Conservation (phyloP, 2,329 filamentous ascomycete genomes). For the Colletotrichum sp. region DNA sequence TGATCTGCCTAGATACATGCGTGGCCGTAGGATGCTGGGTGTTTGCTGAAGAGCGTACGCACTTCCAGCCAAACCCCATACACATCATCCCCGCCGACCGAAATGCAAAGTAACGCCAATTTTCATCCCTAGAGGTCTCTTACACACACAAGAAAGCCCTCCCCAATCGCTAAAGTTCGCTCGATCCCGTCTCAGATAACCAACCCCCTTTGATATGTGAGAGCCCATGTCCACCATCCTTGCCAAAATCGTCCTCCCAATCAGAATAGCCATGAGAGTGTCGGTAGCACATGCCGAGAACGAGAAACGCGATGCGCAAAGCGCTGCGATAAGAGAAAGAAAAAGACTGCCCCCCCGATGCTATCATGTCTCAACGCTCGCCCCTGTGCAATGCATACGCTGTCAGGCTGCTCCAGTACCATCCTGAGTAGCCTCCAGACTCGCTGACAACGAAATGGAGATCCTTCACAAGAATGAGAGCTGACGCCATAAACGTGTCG, state of each 20-base stretch:
- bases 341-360: neutral
- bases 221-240: neutral
- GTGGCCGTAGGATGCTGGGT: neutral
- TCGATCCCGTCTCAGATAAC: conserved; percentile 8
- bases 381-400: conserved; percentile 2
- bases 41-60: neutral
- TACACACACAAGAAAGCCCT: conserved; percentile 18
- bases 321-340: neutral
- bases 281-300: neutral
- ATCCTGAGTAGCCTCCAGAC: neutral
- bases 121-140: conserved; percentile 14
- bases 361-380: neutral
- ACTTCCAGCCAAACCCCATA: neutral
- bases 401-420: neutral
- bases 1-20: conserved; percentile 14
- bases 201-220: neutral
- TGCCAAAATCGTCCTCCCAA: conserved; percentile 9
- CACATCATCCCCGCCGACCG: neutral
- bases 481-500: neutral
- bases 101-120: conserved; percentile 12
- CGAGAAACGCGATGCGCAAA: neutral
- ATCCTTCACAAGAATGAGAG: neutral
- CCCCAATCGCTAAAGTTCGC: neutral
- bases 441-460: neutral
- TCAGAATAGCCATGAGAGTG: conserved; percentile 15